Evolutionary conservation across 2,329 filamentous ascomycete species (phyloP).

Genomic region (Ceratocystis smalleyi): DNA sequence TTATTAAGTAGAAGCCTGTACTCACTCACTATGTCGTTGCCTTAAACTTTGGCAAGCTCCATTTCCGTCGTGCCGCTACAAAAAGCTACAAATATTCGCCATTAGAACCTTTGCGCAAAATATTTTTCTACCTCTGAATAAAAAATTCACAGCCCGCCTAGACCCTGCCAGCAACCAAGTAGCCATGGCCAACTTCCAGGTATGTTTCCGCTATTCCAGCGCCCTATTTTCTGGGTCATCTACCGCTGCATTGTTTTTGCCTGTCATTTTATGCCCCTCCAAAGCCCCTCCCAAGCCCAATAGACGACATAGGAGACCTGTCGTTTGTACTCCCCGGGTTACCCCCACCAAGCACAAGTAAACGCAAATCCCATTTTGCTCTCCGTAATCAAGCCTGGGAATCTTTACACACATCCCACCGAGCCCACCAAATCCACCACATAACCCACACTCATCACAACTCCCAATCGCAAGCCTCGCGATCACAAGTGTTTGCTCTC

Average conservation of each 20-base stretch:
- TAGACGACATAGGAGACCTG: background rate
- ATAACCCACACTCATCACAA: background rate
- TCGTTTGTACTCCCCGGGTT: background rate
- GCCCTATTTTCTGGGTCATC: background rate
- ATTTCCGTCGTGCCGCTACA: background rate
- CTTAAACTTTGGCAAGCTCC: background rate
- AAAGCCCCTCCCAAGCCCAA: constrained; percentile 10
- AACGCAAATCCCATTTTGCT: constrained; percentile 1
- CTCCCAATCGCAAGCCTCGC: constrained; percentile 5
- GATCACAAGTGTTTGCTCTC: background rate
- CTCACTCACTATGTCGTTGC: background rate
- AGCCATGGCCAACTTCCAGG: constrained; percentile 11
- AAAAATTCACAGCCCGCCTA: too few species aligned
- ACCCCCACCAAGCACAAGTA: constrained; percentile 6
- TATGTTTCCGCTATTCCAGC: background rate
- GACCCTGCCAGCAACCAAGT: background rate
- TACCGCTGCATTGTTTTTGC: background rate
- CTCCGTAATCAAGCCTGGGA: background rate
- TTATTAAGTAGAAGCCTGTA: background rate
- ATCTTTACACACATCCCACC: background rate
- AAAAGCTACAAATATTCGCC: background rate
- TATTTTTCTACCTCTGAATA: background rate
- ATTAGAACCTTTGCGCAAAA: background rate
- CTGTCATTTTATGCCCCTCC: background rate
- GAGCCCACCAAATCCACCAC: background rate